Percentiles rank a stretch among this genome's conserved stretches.
phyloP scores from a whole-genome alignment of 1,284 basidiomycete species.

The Sphagnurus paluster region DNA sequence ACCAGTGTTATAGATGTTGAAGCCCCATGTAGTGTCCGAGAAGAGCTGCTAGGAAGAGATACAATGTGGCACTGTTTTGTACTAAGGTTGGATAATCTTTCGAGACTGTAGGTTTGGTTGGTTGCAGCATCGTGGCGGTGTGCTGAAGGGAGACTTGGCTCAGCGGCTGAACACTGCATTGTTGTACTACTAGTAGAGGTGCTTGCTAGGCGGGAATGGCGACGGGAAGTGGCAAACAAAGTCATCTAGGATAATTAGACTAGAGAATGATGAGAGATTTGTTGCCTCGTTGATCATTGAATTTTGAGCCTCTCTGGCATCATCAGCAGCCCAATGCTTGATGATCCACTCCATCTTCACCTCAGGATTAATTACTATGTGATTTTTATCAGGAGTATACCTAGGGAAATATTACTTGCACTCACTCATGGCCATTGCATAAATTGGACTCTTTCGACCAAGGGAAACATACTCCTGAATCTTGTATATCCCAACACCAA shows the following conservation, averaged over 20 bases:
- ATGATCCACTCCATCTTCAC: conserved; percentile 21
- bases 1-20: neutral
- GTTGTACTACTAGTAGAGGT: too few species aligned
- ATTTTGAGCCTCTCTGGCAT: neutral
- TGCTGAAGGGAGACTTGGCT: neutral
- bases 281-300: neutral
- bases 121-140: neutral
- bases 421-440: conserved; percentile 30
- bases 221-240: neutral
- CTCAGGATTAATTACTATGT: conserved; percentile 22
- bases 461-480: conserved; percentile 26
- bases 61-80: neutral
- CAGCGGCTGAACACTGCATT: neutral
- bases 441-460: conserved; percentile 23
- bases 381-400: neutral
- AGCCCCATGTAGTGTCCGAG: neutral
- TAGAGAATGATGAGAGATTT: too few species aligned
- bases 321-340: conserved; percentile 15
- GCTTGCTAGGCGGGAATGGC: neutral
- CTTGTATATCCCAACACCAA: conserved; percentile 18
- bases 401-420: neutral
- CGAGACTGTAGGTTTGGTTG: neutral
- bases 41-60: neutral
- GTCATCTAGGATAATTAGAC: neutral
- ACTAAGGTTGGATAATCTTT: neutral